Evolutionary conservation across 495 filamentous ascomycete species (phyloP).

Genomic region (Trichoderma reesei): DNA sequence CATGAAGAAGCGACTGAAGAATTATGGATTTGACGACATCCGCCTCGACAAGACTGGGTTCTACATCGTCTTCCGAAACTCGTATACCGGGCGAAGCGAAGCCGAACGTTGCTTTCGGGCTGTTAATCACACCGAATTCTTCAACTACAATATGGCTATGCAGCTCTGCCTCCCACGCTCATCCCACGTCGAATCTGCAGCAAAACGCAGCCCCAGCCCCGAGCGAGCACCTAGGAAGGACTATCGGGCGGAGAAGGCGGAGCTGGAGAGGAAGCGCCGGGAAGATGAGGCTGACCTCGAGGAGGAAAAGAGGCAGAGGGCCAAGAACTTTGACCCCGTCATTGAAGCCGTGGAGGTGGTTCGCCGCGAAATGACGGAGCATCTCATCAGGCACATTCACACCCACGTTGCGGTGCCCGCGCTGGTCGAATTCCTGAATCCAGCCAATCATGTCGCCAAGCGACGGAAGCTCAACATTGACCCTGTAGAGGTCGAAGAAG

Average conservation of each 20-base stretch:
- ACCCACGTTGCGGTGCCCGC: conserved; percentile 70
- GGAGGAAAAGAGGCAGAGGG: conserved; percentile 76
- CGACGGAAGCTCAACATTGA: conserved; percentile 64
- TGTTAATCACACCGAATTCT: conserved; percentile 66
- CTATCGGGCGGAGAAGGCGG: conserved; percentile 44
- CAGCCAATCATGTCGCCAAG: conserved; percentile 63
- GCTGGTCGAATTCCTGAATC: conserved; percentile 79
- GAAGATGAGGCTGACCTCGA: conserved; percentile 72
- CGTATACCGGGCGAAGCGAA: conserved; percentile 63
- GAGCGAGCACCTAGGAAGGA: conserved; percentile 17
- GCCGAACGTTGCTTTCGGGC: conserved; percentile 63
- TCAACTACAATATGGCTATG: conserved; percentile 92
- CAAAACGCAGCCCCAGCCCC: conserved; percentile 20
- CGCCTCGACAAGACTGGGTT: conserved; percentile 78
- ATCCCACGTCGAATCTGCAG: background rate
- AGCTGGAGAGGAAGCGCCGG: conserved; percentile 29
- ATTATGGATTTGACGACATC: conserved; percentile 66
- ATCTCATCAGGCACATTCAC: conserved; percentile 76
- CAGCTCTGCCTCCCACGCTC: conserved; percentile 49
- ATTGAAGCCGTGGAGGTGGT: conserved; percentile 67
- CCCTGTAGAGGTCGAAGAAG: conserved; percentile 45
- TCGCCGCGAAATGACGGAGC: conserved; percentile 69
- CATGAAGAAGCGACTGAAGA: conserved; percentile 74
- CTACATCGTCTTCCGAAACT: conserved; percentile 79
- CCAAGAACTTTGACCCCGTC: conserved; percentile 78